A percentile compares a stretch with the other conserved stretches of the same genome.
These are phyloP conservation scores for Lizonia empirigonia DNA, from an alignment of 2,329 filamentous ascomycete genomes.

Conservation along the genomic window DNA sequence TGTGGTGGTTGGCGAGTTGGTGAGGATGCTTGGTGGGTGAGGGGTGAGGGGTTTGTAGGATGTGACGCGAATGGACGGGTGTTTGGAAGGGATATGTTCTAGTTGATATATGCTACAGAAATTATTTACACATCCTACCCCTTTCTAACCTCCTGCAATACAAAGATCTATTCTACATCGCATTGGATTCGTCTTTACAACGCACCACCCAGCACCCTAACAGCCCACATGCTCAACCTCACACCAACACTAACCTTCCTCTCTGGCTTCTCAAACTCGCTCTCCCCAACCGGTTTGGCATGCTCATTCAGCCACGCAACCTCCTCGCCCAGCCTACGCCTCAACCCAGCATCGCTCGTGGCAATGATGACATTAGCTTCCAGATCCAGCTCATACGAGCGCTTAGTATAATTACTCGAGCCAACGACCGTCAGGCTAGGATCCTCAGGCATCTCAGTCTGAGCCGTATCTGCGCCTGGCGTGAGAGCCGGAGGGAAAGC, in stretches of 20 bases:
- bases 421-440: constrained; percentile 85
- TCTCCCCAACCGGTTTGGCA: constrained; percentile 69
- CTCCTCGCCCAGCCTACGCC: constrained; percentile 76
- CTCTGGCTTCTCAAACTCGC: constrained; percentile 81
- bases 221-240: constrained; percentile 90
- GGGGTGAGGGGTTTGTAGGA: too few species aligned
- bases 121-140: too few species aligned
- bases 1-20: constrained; percentile 44
- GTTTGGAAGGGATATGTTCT: too few species aligned
- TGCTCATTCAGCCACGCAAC: constrained; percentile 79
- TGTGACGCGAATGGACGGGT: too few species aligned
- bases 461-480: constrained; percentile 43
- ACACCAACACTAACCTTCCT: constrained; percentile 85
- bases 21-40: constrained; percentile 8
- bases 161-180: too few species aligned
- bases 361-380: constrained; percentile 88
- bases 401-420: constrained; percentile 93
- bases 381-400: constrained; percentile 89
- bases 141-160: too few species aligned
- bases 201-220: constrained; percentile 83
- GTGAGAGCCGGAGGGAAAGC: constrained; percentile 62
- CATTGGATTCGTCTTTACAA: constrained; percentile 62
- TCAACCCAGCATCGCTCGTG: constrained; percentile 75
- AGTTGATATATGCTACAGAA: too few species aligned
- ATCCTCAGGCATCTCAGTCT: constrained; percentile 58